Evolutionary conservation across 169 alveolate genomes (phyloP).

Genomic region (Babesia ovis): DNA sequence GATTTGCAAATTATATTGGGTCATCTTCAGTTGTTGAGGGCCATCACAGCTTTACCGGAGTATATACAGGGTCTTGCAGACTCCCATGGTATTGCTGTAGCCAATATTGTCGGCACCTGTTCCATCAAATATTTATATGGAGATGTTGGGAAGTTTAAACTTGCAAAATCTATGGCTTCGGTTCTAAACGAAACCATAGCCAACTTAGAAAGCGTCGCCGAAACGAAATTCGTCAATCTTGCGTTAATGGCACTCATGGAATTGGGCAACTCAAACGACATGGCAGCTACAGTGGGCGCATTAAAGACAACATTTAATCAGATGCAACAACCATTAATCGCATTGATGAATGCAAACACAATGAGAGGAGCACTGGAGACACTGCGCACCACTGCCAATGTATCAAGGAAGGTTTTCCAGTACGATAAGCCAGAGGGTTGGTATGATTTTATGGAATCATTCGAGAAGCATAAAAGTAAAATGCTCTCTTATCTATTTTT

Average conservation of each 20-base stretch:
- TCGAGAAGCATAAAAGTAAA: neutral
- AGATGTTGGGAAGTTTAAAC: conserved; percentile 30
- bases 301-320: neutral
- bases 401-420: neutral
- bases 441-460: neutral
- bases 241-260: conserved; percentile 25
- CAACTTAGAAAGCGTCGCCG: conserved; percentile 52
- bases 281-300: neutral
- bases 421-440: neutral
- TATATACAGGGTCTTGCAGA: conserved; percentile 59
- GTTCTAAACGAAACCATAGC: conserved; percentile 40
- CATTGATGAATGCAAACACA: conserved; percentile 15
- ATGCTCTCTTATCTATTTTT: conserved; percentile 5
- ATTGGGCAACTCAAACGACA: neutral
- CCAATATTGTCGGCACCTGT: conserved; percentile 24
- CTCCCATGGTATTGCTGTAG: conserved; percentile 43
- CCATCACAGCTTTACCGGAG: conserved; percentile 40
- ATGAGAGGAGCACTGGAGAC: conserved; percentile 13
- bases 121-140: conserved; percentile 12
- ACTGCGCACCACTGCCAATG: conserved; percentile 4
- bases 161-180: conserved; percentile 32
- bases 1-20: conserved; percentile 22
- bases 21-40: conserved; percentile 28
- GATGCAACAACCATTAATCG: conserved; percentile 20
- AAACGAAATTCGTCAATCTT: conserved; percentile 52